Evolutionary conservation across 2,329 filamentous ascomycete genomes (phyloP), one percentile per base, ranked within the genome.

Genomic region (Neofusicoccum ribis): DNA sequence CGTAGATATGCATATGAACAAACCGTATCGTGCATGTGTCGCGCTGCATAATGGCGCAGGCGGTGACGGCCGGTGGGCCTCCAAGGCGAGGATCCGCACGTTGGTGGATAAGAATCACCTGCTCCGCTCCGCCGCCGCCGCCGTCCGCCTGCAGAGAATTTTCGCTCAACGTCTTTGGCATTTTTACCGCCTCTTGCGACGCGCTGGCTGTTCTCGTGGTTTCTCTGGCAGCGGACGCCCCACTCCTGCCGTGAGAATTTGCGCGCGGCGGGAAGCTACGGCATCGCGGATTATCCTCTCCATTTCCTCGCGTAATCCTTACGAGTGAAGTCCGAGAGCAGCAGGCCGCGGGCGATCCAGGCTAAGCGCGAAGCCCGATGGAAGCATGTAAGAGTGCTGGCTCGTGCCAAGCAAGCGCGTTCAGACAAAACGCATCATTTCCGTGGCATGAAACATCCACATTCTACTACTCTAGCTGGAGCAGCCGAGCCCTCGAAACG

Each of bases 71-170:
- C 49, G 61, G 61, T 64, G 62, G 62, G 52, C 50, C 62, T 46
- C 31, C 31, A 37, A 60, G 56, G 43, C 56, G 43, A 47, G 56
- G 61, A 63, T 63, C 61, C 61, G 61, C 61, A 63, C 6, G 49
- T 36, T 60, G 62, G 51, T 47, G 51, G 52, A 59, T 59, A 65
- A 65, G 49, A 59, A 50, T 52, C 54, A 51, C 43, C 44, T 49
- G 54, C 63, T 65, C 63, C 63, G 63, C 63, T 60, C 63, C 63
- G 63, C 63, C 61, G 58, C 58, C 44, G 44, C 58, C 44, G 44
- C 46, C 27, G 62, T 41, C 52, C 44, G 63, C 63, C 52, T 54
- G 63, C 63, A 65, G 63, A 65, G 54, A 65, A 52, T 63, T 64
- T 64, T 64, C 51, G 37, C 50, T 64, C 50, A 64, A 54, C 62